Base-by-base conservation (phyloP, 345 rosid species). In the Atalantia buxifolia region DNA sequence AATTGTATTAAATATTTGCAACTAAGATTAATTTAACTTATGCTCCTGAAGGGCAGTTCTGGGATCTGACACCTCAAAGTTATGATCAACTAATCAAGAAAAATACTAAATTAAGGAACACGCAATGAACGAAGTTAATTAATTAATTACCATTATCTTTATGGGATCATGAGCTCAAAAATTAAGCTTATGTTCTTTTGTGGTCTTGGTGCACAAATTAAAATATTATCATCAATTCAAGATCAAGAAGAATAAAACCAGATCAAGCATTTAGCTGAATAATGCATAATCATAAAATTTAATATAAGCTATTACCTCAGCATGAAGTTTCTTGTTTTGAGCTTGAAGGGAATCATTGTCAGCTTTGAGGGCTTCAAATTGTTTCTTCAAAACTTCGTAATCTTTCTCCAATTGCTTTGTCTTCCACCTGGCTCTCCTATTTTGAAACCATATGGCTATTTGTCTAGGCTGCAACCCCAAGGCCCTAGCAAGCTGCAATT, bases 371-470 rank as follows among this genome's bases (percentile, higher is more conserved):
- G 82, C 81, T 74, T 91, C 95, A 72, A 81, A 88, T 79, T 88
- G 92, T 84, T 87, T 86, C 85, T 88, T 91, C 79, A 91, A 79
- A 53, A 85, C 88, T 69, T 85, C 91, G 81, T 91, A 91, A 71
- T 90, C 93, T 76, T 85, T 88, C 84, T 91, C 93, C 70, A 90
- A 84, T 80, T 90, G 93, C 83, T 91, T 91, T 42, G 95, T 88
- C 86, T 91, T 91, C 95, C 95, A 91, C 48, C 95, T 83, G 35
- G 93, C 95, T 78, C 95, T 87, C 71, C 93, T 84, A 81, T 90
- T 91, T 77, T 91, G 95, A 76, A 91, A 91, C 95, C 95, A 91
- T 4, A 91, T 91, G 4, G 95, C 93, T 59, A 91, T 73, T 79
- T 91, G 95, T 56, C 95, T 83, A 4, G 95, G 95, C 79, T 88